Conservation (phyloP, 768 basidiomycete species). For the Lentinula sp. region DNA sequence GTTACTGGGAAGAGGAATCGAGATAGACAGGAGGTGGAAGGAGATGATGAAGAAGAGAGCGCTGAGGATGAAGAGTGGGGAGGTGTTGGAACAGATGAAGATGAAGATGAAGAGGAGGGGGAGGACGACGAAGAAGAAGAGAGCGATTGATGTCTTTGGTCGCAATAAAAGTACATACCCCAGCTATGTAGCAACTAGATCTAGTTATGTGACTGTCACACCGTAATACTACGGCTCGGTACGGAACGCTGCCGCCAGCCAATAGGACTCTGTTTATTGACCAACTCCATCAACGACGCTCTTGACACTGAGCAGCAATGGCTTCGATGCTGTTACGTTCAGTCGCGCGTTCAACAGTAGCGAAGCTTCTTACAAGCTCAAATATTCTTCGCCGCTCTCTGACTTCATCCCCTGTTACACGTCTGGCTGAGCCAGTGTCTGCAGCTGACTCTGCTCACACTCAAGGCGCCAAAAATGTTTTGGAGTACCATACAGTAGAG, state of each 20-base stretch:
- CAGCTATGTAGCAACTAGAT: too few species aligned
- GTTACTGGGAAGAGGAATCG: conserved; percentile 22
- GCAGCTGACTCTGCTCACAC: conserved; percentile 22
- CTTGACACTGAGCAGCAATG: conserved; percentile 30
- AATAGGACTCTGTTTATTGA: neutral
- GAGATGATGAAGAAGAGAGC: conserved; percentile 12
- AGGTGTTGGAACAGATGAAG: conserved; percentile 5
- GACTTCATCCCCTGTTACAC: conserved; percentile 25
- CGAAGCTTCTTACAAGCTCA: conserved; percentile 18
- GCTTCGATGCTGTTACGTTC: conserved; percentile 63
- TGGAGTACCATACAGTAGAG: conserved; percentile 73
- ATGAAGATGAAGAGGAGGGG: conserved; percentile 22
- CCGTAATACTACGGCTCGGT: neutral
- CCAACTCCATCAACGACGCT: neutral
- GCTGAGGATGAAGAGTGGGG: conserved; percentile 17
- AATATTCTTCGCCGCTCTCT: conserved; percentile 27
- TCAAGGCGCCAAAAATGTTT: conserved; percentile 35
- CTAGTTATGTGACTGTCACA: neutral
- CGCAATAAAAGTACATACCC: neutral
- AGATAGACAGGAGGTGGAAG: conserved; percentile 23
- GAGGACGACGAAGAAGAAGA: conserved; percentile 23
- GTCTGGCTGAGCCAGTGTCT: conserved; percentile 23
- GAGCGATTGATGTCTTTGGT: conserved; percentile 10
- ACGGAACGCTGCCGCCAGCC: neutral
- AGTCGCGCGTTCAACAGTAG: conserved; percentile 38